Evolutionary conservation across 768 basidiomycete genomes (phyloP), one percentile per base, ranked within the genome.

Genomic region (Tephrocybe sp.): DNA sequence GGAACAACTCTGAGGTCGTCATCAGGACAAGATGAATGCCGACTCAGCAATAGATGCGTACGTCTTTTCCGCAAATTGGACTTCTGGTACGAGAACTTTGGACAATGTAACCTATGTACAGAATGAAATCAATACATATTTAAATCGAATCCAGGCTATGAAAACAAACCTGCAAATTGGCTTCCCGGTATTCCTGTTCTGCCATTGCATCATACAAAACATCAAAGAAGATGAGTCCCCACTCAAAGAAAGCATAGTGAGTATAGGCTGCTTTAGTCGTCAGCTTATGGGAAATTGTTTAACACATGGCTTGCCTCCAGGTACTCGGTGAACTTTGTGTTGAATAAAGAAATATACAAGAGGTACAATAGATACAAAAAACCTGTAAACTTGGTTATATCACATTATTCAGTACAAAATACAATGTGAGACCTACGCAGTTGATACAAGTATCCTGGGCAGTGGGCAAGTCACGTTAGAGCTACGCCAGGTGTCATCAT

Each of bases 261-360:
- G 90, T 93, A 68, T 96, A 96, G 10, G 93, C 92, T 91, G 30
- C 42, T 22, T 13, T 19, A 40, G 47, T 22, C 26, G 26, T 33
- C 32, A 48, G 33, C 45, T 36, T 43, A 6, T 31, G 23, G 26
- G 7, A 26, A 55, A 31, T 19, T 55, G 34, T 30, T 10, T 26
- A 34, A 23, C 7, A 13, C 17, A n/a, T 41, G 31, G 56, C 77
- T 41, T 49, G 89, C 90, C 88, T 63, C 92, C 92, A 1, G 91
- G 87, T 58, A 91, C 71, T 32, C 74, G 72, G 51, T 91, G 71
- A 4, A 90, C 83, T 60, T 92, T 92, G 68, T 96, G 93, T 60
- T 87, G 87, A 19, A 94, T 72, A 66, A 89, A 96, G 61, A 87
- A 89, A 66, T 90, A 92, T 9, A 92, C 71, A 59, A 96, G 73